Evolutionary conservation across 495 filamentous ascomycete genomes (phyloP), one percentile per base, ranked within the genome.

Genomic region (Thozetella sp.): DNA sequence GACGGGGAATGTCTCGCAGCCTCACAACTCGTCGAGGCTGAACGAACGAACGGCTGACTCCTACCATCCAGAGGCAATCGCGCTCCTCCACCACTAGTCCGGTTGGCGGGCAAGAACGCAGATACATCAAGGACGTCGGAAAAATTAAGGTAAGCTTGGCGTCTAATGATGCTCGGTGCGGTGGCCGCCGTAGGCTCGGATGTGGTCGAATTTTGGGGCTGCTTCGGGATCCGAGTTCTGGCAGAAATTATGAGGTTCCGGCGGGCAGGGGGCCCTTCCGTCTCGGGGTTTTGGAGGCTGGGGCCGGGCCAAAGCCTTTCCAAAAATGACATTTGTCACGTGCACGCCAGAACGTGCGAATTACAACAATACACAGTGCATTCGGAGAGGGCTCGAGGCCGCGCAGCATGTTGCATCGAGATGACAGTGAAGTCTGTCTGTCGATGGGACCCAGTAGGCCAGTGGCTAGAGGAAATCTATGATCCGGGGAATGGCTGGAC

Each of bases 21-120:
- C n/a, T 48, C 3, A n/a, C 4, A 19, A n/a, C 43, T n/a, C 43
- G 30, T 58, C 48, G 58, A 24, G 57, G 51, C 40, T 54, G 43
- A 56, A 56, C 48, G 52, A 48, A 9, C 43, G 43, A 48, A 56
- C 45, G 61, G 34, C 55, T 46, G 48, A n/a, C 37, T 22, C 55
- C 46, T 25, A 34, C 51, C 54, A 30, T 22, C 55, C 54, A 37
- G 56, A 58, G 60, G 54, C 60, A 22, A 53, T 62, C 52, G 61
- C 46, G 34, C 60, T 67, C 65, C 76, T 61, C 64, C 57, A 19
- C 64, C 57, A 57, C 37, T 61, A 22, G 19, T 56, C 68, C 60
- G 48, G 46, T 37, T 24, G 37, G 23, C 15, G 26, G 43, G 54
- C 25, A 46, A 23, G 25, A 22, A 55, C 51, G 53, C 50, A 45